Conservation (phyloP, 1,284 basidiomycete genomes). For the Ganoderma lucidum region DNA sequence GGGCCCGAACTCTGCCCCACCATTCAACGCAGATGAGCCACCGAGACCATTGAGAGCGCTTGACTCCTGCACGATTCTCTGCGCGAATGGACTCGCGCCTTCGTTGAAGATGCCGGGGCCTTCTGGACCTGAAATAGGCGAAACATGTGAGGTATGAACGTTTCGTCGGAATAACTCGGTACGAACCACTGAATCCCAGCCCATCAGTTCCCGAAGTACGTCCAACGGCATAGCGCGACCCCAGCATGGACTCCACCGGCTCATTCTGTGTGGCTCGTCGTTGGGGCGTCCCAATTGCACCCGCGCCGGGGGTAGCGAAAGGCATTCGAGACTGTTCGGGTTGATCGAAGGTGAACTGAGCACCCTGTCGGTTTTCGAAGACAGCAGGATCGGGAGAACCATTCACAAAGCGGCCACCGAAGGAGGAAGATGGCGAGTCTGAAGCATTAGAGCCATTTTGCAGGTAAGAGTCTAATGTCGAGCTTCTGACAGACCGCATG, state of each 20-base stretch:
- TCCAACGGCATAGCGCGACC: constrained; percentile 22
- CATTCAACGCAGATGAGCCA: constrained; percentile 24
- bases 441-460: constrained; percentile 60
- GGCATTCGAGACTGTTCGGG: constrained; percentile 41
- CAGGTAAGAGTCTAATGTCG: constrained; percentile 67
- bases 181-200: constrained; percentile 25
- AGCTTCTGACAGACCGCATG: constrained; percentile 60
- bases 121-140: constrained; percentile 12
- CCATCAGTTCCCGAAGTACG: constrained; percentile 27
- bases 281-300: constrained; percentile 26
- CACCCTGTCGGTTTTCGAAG: constrained; percentile 57
- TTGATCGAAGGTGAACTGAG: constrained; percentile 47
- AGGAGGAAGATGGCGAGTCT: constrained; percentile 76
- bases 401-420: constrained; percentile 67
- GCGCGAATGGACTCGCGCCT: constrained; percentile 19
- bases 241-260: constrained; percentile 28
- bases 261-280: constrained; percentile 36
- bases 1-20: constrained; percentile 26
- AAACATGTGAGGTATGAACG: background rate
- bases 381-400: constrained; percentile 73
- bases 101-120: constrained; percentile 22
- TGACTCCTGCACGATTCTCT: constrained; percentile 24
- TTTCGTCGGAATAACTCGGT: background rate
- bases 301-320: constrained; percentile 25
- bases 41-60: constrained; percentile 20